A percentile compares a stretch with the other conserved stretches of the same genome.
These are phyloP conservation scores for Aspergillus quadricinctus DNA, from an alignment of 2,329 filamentous ascomycete species.

Conservation along the genomic window DNA sequence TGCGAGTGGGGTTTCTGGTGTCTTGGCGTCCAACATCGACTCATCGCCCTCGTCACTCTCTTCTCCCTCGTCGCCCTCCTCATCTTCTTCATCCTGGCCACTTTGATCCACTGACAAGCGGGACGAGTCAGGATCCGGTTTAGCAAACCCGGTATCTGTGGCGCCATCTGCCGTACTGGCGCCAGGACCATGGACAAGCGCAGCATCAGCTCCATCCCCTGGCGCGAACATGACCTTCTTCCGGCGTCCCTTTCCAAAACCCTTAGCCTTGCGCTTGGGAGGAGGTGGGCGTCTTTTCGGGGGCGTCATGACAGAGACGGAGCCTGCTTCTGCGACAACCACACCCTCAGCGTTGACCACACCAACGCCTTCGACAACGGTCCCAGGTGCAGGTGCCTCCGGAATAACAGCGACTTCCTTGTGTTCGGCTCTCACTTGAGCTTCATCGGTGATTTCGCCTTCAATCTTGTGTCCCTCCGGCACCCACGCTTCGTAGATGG, in stretches of 20 bases:
- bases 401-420: conserved; percentile 30
- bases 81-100: conserved; percentile 46
- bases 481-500: conserved; percentile 78
- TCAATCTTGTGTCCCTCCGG: conserved; percentile 74
- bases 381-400: conserved; percentile 50
- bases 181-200: conserved; percentile 33
- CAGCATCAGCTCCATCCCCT: conserved; percentile 39
- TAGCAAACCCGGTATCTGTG: conserved; percentile 19
- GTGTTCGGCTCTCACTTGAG: conserved; percentile 44
- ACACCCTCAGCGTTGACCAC: conserved; percentile 60
- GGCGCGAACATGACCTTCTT: conserved; percentile 61
- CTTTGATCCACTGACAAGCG: conserved; percentile 38
- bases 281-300: conserved; percentile 64
- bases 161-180: conserved; percentile 36
- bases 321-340: conserved; percentile 48
- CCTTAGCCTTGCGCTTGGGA: conserved; percentile 76
- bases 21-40: conserved; percentile 44
- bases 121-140: conserved; percentile 47
- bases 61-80: conserved; percentile 44
- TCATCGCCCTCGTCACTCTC: conserved; percentile 51
- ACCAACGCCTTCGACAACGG: conserved; percentile 55
- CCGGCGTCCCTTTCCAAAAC: conserved; percentile 72
- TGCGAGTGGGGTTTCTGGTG: conserved; percentile 35
- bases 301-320: conserved; percentile 45
- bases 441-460: conserved; percentile 68